These are phyloP conservation scores for Pyrenula aspistea DNA, from an alignment of 495 filamentous ascomycete species.

Conservation along the genomic window DNA sequence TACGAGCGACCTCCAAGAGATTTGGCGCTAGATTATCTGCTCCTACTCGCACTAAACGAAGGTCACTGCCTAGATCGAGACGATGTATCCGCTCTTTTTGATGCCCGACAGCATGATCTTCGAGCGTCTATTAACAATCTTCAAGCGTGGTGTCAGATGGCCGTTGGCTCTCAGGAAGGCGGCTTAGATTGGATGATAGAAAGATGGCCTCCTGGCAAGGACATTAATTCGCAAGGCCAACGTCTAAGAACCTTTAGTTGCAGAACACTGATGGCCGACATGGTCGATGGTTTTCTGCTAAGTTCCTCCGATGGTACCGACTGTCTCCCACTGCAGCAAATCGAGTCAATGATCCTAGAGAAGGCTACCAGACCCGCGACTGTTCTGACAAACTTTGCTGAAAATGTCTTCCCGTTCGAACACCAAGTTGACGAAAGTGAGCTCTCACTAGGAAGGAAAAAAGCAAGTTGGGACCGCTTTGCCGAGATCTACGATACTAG, in stretches of 20 bases:
- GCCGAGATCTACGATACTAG: slow-evolving; percentile 7
- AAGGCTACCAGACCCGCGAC: not conserved
- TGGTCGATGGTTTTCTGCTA: slow-evolving; percentile 40
- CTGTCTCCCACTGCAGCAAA: not conserved
- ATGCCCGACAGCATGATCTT: slow-evolving; percentile 54
- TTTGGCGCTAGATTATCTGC: slow-evolving; percentile 64
- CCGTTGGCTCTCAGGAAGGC: slow-evolving; percentile 74
- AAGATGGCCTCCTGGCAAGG: slow-evolving; percentile 55
- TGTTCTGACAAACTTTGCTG: not conserved
- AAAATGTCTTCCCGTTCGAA: not conserved
- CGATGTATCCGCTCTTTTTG: slow-evolving; percentile 57
- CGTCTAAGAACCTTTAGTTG: slow-evolving; percentile 71
- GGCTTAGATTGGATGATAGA: slow-evolving; percentile 83
- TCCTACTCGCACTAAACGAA: slow-evolving; percentile 78
- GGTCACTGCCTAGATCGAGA: slow-evolving; percentile 67
- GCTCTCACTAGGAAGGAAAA: not conserved
- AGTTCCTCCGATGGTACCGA: not conserved
- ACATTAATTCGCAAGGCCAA: slow-evolving; percentile 53
- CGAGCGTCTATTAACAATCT: slow-evolving; percentile 76
- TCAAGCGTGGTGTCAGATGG: slow-evolving; percentile 95
- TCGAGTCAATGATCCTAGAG: not conserved
- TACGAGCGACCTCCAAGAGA: slow-evolving; percentile 55
- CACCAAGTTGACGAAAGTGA: not conserved
- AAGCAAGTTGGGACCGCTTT: not conserved
- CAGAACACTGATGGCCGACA: slow-evolving; percentile 64